Conservation (phyloP, 148 eudicot species). For the Camellia sinensis region DNA sequence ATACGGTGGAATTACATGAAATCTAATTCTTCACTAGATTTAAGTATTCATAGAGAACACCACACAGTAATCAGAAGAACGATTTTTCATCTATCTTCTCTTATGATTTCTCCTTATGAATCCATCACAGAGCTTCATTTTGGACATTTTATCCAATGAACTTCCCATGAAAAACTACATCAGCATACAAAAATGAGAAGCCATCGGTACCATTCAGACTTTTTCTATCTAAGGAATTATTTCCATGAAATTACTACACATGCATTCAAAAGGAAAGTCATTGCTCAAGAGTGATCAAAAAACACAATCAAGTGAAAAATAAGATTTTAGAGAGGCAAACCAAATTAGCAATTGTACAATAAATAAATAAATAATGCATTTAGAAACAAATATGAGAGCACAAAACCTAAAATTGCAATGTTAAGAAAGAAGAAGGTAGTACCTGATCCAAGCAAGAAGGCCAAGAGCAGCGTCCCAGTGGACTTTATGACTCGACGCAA, state of each 20-base stretch:
- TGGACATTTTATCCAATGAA: background rate
- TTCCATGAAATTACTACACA: background rate
- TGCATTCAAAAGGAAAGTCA: background rate
- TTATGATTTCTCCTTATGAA: background rate
- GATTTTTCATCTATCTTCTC: background rate
- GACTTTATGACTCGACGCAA: constrained; percentile 56
- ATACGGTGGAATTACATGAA: background rate
- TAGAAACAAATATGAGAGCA: background rate
- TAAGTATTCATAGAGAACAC: background rate
- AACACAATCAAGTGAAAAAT: too few species aligned
- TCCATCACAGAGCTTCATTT: background rate
- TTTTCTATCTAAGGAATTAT: too few species aligned
- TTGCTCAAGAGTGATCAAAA: background rate
- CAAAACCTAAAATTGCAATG: background rate
- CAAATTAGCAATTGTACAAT: background rate
- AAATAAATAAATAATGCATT: background rate
- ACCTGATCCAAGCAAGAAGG: constrained; percentile 94
- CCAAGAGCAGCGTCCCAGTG: constrained; percentile 69
- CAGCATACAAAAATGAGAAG: background rate
- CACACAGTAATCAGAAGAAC: background rate
- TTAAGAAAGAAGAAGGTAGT: background rate
- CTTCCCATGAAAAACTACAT: background rate
- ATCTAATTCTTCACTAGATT: background rate
- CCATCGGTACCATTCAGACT: background rate
- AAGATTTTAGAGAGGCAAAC: background rate